These are phyloP conservation scores for Catharanthus roseus DNA, from an alignment of 257 asterid genomes.

Conservation along the genomic window DNA sequence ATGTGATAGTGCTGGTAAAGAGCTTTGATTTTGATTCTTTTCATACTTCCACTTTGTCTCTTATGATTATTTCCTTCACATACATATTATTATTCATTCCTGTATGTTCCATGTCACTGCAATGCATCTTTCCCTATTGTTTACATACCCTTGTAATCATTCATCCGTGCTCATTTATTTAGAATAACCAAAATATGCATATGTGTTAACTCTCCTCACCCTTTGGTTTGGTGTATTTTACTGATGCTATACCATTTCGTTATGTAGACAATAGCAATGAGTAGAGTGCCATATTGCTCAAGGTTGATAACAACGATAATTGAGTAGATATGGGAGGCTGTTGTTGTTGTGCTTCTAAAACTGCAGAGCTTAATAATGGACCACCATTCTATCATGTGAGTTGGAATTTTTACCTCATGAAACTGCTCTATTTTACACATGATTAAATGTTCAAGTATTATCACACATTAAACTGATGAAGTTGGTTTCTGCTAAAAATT, in stretches of 20 bases:
- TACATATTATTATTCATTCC: not conserved
- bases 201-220: no score
- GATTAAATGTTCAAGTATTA: not conserved
- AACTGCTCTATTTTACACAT: conserved; percentile 7
- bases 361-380: conserved; percentile 34
- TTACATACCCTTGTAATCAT: not conserved
- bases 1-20: not conserved
- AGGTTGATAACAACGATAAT: conserved; percentile 36
- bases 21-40: not conserved
- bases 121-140: not conserved
- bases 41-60: not conserved
- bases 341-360: conserved; percentile 57
- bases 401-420: conserved; percentile 15
- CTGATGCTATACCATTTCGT: conserved; percentile 2
- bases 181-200: not conserved
- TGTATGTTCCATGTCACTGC: not conserved
- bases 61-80: no score
- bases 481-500: conserved; percentile 1
- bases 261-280: conserved; percentile 43
- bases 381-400: conserved; percentile 60
- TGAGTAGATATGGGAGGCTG: conserved; percentile 68
- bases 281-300: conserved; percentile 32
- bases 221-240: not conserved
- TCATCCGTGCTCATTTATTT: not conserved
- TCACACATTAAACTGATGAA: not conserved